Base-by-base conservation (phyloP, 2,329 filamentous ascomycete species). In the Thelonectria olida region DNA sequence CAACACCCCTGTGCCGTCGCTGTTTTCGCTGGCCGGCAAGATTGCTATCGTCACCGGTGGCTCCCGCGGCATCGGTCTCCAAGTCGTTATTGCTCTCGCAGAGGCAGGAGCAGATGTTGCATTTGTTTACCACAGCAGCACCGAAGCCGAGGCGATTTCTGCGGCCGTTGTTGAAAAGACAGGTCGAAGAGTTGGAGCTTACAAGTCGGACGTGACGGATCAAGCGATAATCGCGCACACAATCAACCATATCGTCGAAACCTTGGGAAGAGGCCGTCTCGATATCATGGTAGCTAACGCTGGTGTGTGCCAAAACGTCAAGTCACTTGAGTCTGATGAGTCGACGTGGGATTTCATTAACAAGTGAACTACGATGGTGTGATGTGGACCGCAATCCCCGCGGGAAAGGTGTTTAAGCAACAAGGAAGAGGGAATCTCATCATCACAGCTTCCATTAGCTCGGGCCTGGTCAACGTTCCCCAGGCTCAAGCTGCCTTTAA, bases 401-500 rank as follows among this genome's bases (percentile, higher is more conserved):
- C 68, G 2, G 68, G 70, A 2, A 56, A 67, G 17, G 66, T 72
- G 9, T 74, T 74, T 54, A 67, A 72, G 58, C 49, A 58, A 28
- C 69, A 69, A 27, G 70, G 67, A 2, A 53, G 61, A 2, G 74
- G 71, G 0, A 75, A 72, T 51, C 31, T 75, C 2, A 66, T 72
- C 44, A 68, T 74, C 38, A 74, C 72, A 3, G 61, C 69, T 3
- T 61, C 56, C 10, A 61, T 71, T 5, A 69, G 67, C 44, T 65
- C 55, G 2, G 59, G 44, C 3, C 52, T 72, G 0, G 69, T 72
- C 42, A 72, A 68, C 10, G 38, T 74, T 3, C 68, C 69, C 13
- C 70, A 72, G 17, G 65, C 72, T 63, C 77, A 70, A 73, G 79
- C 68, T 54, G 77, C 76, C 2, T 81, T 80, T 54, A 81, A 81